These are phyloP conservation scores for Lachnellula hyalina DNA, from an alignment of 2,329 filamentous ascomycete genomes.

Conservation along the genomic window DNA sequence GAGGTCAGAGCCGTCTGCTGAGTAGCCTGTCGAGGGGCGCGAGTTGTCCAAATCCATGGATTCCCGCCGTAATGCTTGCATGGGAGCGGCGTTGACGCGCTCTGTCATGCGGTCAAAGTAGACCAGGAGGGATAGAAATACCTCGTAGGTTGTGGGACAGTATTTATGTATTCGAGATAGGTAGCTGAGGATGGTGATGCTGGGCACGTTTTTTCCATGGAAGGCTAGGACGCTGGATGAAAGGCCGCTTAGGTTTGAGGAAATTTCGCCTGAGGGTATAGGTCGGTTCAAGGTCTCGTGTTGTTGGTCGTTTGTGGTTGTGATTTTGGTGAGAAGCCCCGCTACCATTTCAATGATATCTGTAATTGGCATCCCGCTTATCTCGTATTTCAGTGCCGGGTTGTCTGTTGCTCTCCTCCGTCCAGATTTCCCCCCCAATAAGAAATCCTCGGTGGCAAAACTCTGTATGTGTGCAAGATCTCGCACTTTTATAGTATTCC, in stretches of 20 bases:
- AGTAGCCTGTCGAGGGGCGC: conserved; percentile 25
- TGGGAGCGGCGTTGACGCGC: conserved; percentile 76
- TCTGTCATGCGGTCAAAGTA: conserved; percentile 99
- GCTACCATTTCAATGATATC: conserved; percentile 99
- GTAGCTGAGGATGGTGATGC: conserved; percentile 95
- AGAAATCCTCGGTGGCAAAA: conserved; percentile 73
- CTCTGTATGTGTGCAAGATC: conserved; percentile 88
- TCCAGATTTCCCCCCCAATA: conserved; percentile 48
- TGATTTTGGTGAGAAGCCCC: conserved; percentile 92
- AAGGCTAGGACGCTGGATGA: conserved; percentile 82
- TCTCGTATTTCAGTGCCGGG: conserved; percentile 67
- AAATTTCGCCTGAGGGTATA: conserved; percentile 51
- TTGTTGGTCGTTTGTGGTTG: conserved; percentile 89
- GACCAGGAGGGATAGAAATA: conserved; percentile 89
- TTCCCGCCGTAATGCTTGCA: conserved; percentile 54
- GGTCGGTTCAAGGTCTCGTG: conserved; percentile 84
- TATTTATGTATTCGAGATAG: conserved; percentile 96
- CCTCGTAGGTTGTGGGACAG: conserved; percentile 96
- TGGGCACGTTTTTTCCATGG: conserved; percentile 95
- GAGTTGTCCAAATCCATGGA: conserved; percentile 24
- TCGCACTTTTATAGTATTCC: conserved; percentile 66
- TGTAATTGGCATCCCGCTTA: conserved; percentile 93
- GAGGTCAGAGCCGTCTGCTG: conserved; percentile 28
- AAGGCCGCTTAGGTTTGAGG: conserved; percentile 54
- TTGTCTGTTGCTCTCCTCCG: conserved; percentile 47